These are phyloP conservation scores for Halocafeteria seosinensis DNA, from an alignment of 108 stramenopile genomes.

Conservation along the genomic window DNA sequence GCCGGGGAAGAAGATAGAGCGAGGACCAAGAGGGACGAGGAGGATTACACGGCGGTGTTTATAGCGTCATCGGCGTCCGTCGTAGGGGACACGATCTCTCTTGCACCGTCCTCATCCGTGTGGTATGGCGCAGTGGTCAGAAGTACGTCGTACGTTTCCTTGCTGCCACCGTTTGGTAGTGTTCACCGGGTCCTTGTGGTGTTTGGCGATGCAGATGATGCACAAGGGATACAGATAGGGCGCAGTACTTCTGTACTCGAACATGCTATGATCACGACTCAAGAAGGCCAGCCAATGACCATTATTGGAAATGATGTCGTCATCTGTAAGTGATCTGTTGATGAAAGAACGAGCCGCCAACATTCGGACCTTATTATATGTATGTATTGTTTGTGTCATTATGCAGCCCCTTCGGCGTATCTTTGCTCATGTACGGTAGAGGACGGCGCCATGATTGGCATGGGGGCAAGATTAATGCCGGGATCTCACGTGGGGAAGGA, in stretches of 20 bases:
- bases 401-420: not conserved
- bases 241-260: not conserved
- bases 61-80: conserved; percentile 86
- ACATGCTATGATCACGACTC: not conserved
- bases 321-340: not conserved
- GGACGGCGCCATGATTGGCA: conserved; percentile 4
- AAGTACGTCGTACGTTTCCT: conserved; percentile 59
- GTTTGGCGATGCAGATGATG: not conserved
- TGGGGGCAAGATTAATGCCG: conserved; percentile 4
- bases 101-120: conserved; percentile 76
- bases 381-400: not conserved
- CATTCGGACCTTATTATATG: not conserved
- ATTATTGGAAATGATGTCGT: not conserved
- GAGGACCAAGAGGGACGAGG: too few species aligned
- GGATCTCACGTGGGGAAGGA: conserved; percentile 3
- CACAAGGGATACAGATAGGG: not conserved
- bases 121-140: conserved; percentile 88
- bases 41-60: conserved; percentile 33
- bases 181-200: not conserved
- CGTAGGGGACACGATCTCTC: conserved; percentile 82
- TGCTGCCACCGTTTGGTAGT: not conserved
- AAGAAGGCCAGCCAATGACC: not conserved
- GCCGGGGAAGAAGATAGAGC: too few species aligned
- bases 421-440: not conserved
- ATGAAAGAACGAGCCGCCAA: not conserved